phyloP scores from a whole-genome alignment of 2,329 filamentous ascomycete genomes.

The Talaromyces sp. region DNA sequence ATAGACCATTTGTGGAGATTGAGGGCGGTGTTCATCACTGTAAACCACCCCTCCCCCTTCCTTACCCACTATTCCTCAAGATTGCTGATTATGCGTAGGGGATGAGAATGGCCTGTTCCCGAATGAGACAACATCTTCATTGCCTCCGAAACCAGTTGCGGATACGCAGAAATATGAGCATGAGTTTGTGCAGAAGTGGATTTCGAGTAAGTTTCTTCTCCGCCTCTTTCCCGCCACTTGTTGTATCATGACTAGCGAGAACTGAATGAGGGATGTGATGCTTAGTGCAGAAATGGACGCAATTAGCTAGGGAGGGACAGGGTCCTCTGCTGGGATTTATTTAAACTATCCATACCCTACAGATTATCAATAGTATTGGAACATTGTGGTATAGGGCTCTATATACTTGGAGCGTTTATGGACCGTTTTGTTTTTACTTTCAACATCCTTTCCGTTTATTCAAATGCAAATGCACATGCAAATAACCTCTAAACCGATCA shows the following conservation, averaged over 20 bases:
- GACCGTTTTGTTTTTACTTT: not conserved
- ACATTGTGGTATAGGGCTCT: not conserved
- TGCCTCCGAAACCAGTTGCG: slow-evolving; percentile 48
- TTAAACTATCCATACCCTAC: not conserved
- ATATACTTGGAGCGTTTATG: not conserved
- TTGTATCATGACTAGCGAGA: not conserved
- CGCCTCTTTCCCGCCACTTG: not conserved
- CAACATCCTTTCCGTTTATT: not conserved
- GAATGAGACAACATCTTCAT: slow-evolving; percentile 49
- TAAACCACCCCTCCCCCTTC: not conserved
- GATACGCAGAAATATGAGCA: slow-evolving; percentile 47
- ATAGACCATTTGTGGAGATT: slow-evolving; percentile 72
- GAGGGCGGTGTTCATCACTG: slow-evolving; percentile 21
- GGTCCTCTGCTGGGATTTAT: not conserved
- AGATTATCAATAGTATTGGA: not conserved
- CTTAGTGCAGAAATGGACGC: not conserved
- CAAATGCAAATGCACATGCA: not conserved
- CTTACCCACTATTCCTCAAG: no score
- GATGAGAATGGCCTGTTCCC: slow-evolving; percentile 51
- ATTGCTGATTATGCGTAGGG: slow-evolving; percentile 27
- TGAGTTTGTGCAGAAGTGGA: slow-evolving; percentile 51
- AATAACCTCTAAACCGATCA: not conserved
- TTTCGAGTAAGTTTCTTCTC: slow-evolving; percentile 34
- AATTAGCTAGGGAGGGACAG: not conserved
- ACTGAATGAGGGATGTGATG: not conserved